Percentiles rank a stretch among this genome's conserved stretches.
These are phyloP conservation scores for Lomentospora prolificans DNA, from an alignment of 2,329 filamentous ascomycete species.

Conservation along the genomic window DNA sequence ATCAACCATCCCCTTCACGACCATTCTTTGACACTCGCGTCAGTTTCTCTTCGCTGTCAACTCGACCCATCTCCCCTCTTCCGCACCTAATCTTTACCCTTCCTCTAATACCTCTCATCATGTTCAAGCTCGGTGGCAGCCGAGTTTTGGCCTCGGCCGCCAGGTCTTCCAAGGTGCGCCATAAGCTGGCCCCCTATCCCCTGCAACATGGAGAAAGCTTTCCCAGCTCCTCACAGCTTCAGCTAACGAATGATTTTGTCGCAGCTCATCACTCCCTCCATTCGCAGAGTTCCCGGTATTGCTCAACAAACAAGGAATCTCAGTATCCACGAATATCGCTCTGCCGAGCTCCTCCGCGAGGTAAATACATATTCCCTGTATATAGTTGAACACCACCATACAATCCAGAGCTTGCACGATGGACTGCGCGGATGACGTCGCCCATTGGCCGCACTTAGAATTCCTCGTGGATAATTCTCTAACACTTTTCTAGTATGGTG, in stretches of 20 bases:
- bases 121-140: conserved; percentile 84
- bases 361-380: conserved; percentile 32
- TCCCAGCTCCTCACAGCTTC: conserved; percentile 4
- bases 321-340: conserved; percentile 97
- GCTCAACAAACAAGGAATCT: conserved; percentile 78
- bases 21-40: not conserved
- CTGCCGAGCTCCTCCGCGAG: conserved; percentile 77
- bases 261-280: conserved; percentile 22
- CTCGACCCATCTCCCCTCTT: conserved; percentile 11
- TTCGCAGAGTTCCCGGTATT: conserved; percentile 51
- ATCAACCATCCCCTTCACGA: not conserved
- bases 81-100: conserved; percentile 9
- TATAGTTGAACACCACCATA: not conserved
- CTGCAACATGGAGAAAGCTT: not conserved
- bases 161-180: conserved; percentile 63
- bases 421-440: too few species aligned
- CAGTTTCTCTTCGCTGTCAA: not conserved
- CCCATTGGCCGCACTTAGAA: too few species aligned
- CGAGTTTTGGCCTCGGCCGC: conserved; percentile 72
- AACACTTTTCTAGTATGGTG: conserved; percentile 60
- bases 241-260: conserved; percentile 16
- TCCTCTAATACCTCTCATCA: conserved; percentile 25
- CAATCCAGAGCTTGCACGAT: too few species aligned
- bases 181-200: conserved; percentile 10
- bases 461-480: too few species aligned